Base-by-base conservation (phyloP, 768 basidiomycete species). In the Lentinula lateritia region DNA sequence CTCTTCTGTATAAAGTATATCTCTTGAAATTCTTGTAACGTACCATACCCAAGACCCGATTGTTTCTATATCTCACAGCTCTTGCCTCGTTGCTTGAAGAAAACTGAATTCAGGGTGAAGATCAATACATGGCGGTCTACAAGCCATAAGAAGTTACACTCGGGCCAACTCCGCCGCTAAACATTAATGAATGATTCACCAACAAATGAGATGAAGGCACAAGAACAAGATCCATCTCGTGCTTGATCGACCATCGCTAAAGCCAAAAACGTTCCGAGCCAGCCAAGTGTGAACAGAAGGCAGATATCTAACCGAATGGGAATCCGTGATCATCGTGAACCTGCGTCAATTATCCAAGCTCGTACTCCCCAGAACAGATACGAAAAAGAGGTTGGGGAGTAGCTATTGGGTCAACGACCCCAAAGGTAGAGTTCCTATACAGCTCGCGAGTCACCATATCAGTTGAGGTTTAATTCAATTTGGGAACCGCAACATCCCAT, bases 401-500 rank as follows among this genome's bases (percentile, higher is more conserved):
- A 28, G 28, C 9, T 23, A 15, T 50, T 9, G 9, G 7, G 48
- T 39, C 38, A 39, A 39, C 38, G 13, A 39, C 13, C 38, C 13
- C 38, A 8, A 39, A 39, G 38, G 38, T 39, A 39, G 38, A 39
- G 13, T 13, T 39, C 38, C 38, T 39, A 8, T 39, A 9, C 13
- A 39, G 38, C 16, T 53, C 12, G 52, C 28, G 12, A 34, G 28
- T 28, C 28, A 28, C 28, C 28, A 28, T 28, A 28, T 28, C 28
- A 28, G 28, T 28, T 28, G 28, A 28, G 28, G 28, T 12, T 61
- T 32, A 83, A 69, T 84, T 83, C 50, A 87, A 75, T 73, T 83
- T 85, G 39, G 92, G 92, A 65, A 87, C 82, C 34, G 92, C 92
- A 32, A 90, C 89, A 71, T 95, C 93, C 93, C 93, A 95, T 64